Conservation (phyloP, 305 asterid species). For the Plantago coronopus region DNA sequence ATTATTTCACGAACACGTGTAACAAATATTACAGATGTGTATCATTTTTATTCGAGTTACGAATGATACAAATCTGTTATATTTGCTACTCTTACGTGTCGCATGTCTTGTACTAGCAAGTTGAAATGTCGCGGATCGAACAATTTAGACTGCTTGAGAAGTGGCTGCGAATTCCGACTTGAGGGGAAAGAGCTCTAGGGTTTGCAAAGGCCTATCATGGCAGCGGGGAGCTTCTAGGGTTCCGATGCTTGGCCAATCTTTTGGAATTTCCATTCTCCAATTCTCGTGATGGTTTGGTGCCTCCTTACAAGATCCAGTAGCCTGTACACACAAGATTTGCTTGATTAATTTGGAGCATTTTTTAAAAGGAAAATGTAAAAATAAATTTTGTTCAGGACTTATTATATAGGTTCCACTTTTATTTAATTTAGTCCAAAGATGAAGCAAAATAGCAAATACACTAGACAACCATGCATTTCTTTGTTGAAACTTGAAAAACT, state of each 20-base stretch:
- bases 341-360: not conserved
- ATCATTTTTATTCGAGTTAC: not conserved
- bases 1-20: not conserved
- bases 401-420: too few species aligned
- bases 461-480: too few species aligned
- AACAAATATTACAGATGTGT: not conserved
- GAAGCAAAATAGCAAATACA: too few species aligned
- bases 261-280: constrained; percentile 41
- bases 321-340: not conserved
- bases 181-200: constrained; percentile 84
- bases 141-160: not conserved
- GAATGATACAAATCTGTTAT: constrained; percentile 2
- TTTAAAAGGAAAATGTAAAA: too few species aligned
- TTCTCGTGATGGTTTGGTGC: constrained; percentile 21
- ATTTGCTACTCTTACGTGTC: not conserved
- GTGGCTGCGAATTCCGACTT: constrained; percentile 21
- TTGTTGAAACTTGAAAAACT: too few species aligned
- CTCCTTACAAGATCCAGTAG: constrained; percentile 16
- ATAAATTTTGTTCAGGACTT: too few species aligned
- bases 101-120: not conserved
- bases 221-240: constrained; percentile 29
- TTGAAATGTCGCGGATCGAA: too few species aligned
- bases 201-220: constrained; percentile 48
- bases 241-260: constrained; percentile 29
- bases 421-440: too few species aligned